These are phyloP conservation scores for Neospermospora avenae DNA, from an alignment of 2,329 filamentous ascomycete genomes.

Conservation along the genomic window DNA sequence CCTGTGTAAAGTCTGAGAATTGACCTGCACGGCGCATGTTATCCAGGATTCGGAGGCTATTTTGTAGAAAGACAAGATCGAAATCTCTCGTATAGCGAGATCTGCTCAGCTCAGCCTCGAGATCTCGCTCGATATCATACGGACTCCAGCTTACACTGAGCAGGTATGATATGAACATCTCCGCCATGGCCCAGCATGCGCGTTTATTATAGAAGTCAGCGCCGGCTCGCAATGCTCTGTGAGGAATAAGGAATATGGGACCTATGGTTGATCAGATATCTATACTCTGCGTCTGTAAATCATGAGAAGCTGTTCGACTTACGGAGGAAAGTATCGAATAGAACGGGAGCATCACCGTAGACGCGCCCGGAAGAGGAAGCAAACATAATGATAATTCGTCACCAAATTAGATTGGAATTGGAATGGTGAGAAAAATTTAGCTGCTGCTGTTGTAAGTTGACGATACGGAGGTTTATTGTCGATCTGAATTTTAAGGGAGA, in stretches of 20 bases:
- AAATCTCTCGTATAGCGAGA: background rate
- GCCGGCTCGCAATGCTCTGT: background rate
- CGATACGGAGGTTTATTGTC: background rate
- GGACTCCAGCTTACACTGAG: background rate
- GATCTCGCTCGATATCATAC: background rate
- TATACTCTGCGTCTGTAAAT: background rate
- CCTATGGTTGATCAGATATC: background rate
- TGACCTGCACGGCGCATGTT: background rate
- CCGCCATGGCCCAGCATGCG: background rate
- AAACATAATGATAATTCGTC: background rate
- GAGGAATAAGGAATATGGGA: background rate
- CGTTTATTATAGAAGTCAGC: background rate
- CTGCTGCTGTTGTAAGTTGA: background rate
- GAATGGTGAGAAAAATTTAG: background rate
- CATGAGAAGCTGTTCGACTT: background rate
- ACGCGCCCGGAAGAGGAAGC: background rate
- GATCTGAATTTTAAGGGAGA: background rate
- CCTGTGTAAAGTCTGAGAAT: background rate
- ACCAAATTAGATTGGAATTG: background rate
- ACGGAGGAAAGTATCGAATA: background rate
- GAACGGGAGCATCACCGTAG: background rate
- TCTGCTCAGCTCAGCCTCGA: background rate
- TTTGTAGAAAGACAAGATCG: background rate
- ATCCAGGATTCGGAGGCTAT: slow-evolving; percentile 2
- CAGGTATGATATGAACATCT: background rate